phyloP scores from a whole-genome alignment of 805 yeast species.

The Middelhovenomyces tepae region DNA sequence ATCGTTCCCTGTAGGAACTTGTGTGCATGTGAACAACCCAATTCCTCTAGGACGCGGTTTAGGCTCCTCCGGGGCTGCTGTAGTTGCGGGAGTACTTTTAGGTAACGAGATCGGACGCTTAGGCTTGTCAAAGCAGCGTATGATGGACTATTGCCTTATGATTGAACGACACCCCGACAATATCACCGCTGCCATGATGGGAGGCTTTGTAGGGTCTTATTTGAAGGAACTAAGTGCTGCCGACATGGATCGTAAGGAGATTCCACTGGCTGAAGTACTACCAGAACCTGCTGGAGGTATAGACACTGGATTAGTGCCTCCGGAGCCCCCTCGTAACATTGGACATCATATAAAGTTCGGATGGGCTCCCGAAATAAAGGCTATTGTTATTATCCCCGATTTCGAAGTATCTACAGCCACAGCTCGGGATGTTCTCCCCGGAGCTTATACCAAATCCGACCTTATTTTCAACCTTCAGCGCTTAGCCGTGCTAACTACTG shows the following conservation, averaged over 20 bases:
- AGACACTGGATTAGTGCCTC: constrained; percentile 61
- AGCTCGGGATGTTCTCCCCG: constrained; percentile 83
- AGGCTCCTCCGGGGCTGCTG: constrained; percentile 98
- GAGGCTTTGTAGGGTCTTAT: constrained; percentile 95
- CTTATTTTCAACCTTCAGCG: constrained; percentile 90
- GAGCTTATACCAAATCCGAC: constrained; percentile 67
- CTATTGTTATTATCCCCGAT: constrained; percentile 86
- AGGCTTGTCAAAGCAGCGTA: constrained; percentile 63
- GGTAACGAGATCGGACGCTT: constrained; percentile 79
- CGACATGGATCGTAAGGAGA: constrained; percentile 67
- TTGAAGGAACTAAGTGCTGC: constrained; percentile 67
- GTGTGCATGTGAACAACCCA: constrained; percentile 73
- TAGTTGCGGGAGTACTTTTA: constrained; percentile 89
- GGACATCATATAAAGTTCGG: constrained; percentile 83
- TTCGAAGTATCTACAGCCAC: constrained; percentile 92
- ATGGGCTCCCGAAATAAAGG: constrained; percentile 75
- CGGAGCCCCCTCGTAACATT: constrained; percentile 74
- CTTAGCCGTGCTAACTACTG: constrained; percentile 84
- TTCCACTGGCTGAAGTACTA: constrained; percentile 76
- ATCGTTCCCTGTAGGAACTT: constrained; percentile 77
- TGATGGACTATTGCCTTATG: constrained; percentile 92
- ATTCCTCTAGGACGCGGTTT: constrained; percentile 95
- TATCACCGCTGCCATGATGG: constrained; percentile 98
- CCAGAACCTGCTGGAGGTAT: constrained; percentile 69
- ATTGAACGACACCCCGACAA: constrained; percentile 98